Base-by-base conservation (phyloP, 768 basidiomycete species). In the Lactifluus subvellereus region DNA sequence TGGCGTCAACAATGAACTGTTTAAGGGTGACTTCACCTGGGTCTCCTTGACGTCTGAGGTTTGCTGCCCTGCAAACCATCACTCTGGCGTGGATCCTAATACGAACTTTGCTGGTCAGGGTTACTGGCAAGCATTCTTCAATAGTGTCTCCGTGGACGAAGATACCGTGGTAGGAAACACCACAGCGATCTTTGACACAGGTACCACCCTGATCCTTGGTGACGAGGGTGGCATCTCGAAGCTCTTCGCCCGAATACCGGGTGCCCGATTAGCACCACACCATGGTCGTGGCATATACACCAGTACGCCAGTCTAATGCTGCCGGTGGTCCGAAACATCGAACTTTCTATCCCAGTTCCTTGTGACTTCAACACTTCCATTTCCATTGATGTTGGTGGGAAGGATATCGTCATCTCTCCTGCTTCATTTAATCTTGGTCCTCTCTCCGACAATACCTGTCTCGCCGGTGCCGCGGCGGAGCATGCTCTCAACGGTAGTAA, bases 141-240 rank as follows among this genome's bases (percentile, higher is more conserved):
- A 66, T 33, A 16, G 30, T 2, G 20, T 68, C 45, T 49, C 54
- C 8, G 68, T 61, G 43, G 48, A 57, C 22, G 57, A 50, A 57
- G 38, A 5, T 27, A 4, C 4, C 14, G 20, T 47, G 40, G 13
- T 35, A 13, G 33, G 43, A 57, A 22, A 4, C 10, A 20, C 50
- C 11, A 8, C 48, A 1, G 49, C 69, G 13, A 66, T 71, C 48
- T 62, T 68, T 37, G 70, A 68, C 47, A 61, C 51, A 67, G 69
- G 70, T n/a, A 69, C 69, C n/a, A 69, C 67, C 3, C 48, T 54
- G 37, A 63, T 71, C 50, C 27, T 70, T 42, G 69, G 67, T 9
- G 63, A 65, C 38, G 8, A 57, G 14, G n/a, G 27, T 16, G 38
- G 58, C 30, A 63, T 70, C 11, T 35, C 11, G 13, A 48, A 53